A percentile compares a stretch with the other conserved stretches of the same genome.
Evolutionary conservation across 305 asterid genomes (phyloP).

Genomic region (Salvia sclarea): DNA sequence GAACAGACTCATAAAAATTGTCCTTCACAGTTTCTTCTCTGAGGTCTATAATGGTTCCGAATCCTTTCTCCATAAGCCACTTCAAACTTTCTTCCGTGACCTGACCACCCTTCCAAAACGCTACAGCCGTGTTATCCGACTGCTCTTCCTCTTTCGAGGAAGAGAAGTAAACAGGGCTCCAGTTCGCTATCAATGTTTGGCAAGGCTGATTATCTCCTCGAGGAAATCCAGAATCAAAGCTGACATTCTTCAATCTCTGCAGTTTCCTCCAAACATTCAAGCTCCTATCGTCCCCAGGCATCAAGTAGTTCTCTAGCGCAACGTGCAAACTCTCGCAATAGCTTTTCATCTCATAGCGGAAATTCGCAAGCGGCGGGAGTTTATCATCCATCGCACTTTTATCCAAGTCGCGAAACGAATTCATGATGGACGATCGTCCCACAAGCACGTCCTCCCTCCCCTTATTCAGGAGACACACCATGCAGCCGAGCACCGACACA

Average conservation of each 20-base stretch:
- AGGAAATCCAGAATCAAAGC: conserved; percentile 91
- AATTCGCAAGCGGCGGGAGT: conserved; percentile 87
- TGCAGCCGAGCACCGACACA: conserved; percentile 96
- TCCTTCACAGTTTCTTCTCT: conserved; percentile 92
- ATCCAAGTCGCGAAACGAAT: conserved; percentile 63
- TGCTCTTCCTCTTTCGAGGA: conserved; percentile 52
- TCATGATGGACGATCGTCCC: conserved; percentile 74
- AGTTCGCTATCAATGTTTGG: conserved; percentile 83
- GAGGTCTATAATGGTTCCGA: conserved; percentile 83
- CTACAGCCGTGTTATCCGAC: conserved; percentile 48
- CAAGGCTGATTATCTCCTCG: conserved; percentile 72
- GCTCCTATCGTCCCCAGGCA: conserved; percentile 78
- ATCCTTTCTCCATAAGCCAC: conserved; percentile 86
- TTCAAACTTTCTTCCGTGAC: conserved; percentile 87
- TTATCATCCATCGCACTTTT: conserved; percentile 56
- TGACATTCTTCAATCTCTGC: conserved; percentile 82
- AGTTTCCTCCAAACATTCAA: conserved; percentile 84
- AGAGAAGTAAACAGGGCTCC: conserved; percentile 66
- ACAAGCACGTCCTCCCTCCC: conserved; percentile 91
- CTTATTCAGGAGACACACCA: conserved; percentile 90
- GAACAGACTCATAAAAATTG: conserved; percentile 59
- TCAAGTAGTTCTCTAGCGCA: conserved; percentile 77
- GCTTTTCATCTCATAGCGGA: conserved; percentile 94
- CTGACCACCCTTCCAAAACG: conserved; percentile 95
- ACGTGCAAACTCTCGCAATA: conserved; percentile 96